phyloP scores from a whole-genome alignment of 805 yeast genomes.

The Metschnikowia gruessii region DNA sequence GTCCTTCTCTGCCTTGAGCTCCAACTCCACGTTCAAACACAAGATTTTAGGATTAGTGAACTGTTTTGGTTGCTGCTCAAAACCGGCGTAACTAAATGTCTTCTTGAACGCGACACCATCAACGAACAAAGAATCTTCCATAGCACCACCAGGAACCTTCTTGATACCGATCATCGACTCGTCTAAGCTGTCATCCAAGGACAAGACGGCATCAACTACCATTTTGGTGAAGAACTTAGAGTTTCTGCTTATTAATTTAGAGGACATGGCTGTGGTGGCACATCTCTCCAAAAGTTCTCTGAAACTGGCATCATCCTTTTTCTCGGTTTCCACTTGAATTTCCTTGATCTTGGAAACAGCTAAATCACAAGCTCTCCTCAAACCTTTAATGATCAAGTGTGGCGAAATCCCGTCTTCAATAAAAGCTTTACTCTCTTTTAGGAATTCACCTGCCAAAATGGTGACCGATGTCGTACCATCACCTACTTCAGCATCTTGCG shows the following conservation, averaged over 20 bases:
- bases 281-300: conserved; percentile 82
- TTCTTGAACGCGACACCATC: conserved; percentile 97
- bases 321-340: conserved; percentile 66
- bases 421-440: conserved; percentile 85
- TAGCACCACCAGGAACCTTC: conserved; percentile 92
- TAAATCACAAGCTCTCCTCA: conserved; percentile 72
- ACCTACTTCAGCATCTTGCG: conserved; percentile 98
- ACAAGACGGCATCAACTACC: conserved; percentile 93
- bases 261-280: conserved; percentile 97
- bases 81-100: conserved; percentile 97
- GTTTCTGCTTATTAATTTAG: conserved; percentile 86
- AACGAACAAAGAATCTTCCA: conserved; percentile 87
- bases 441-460: conserved; percentile 87
- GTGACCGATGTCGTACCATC: conserved; percentile 98
- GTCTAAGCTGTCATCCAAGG: conserved; percentile 82
- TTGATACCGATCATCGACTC: conserved; percentile 91
- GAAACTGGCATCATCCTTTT: conserved; percentile 50
- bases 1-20: conserved; percentile 96
- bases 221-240: conserved; percentile 87
- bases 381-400: conserved; percentile 83
- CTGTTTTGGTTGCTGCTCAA: conserved; percentile 95
- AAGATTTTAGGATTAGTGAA: conserved; percentile 79
- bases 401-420: conserved; percentile 96
- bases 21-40: conserved; percentile 87
- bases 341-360: conserved; percentile 74